Evolutionary conservation across 345 rosid genomes (phyloP), one percentile per base, ranked within the genome.

Genomic region (Populus euphratica): DNA sequence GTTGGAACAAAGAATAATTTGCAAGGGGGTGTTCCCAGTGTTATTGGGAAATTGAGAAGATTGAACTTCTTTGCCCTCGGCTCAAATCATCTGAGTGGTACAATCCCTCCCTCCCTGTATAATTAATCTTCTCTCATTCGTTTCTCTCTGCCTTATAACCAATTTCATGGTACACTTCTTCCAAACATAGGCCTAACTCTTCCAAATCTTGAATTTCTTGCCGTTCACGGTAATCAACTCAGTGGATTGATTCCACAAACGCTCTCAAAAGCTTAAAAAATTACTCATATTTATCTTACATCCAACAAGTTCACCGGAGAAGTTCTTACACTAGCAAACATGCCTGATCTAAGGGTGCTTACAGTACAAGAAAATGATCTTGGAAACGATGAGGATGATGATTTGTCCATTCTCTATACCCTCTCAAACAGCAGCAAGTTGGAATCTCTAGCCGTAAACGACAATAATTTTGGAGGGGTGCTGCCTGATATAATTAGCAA

Each of bases 41-140:
- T 79, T 39, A 47, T 85, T 59, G 86, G 86, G 39, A 25, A 47
- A n/a, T 8, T 81, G 82, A 70, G 70, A 47, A 79, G 38, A n/a
- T 77, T 85, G 14, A 41, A 0, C 5, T 17, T 11, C 47, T 36
- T 72, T 44, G 1, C 36, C 33, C 38, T 80, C 1, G 75, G 61
- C 0, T 54, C 27, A 38, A 70, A 65, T 49, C 6, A 66, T 0
- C 61, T 82, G 18, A n/a, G n/a, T n/a, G 81, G 83, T 4, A 70
- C 1, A 2, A 16, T 84, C 50, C 82, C 89, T 67, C 61, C 39
- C 23, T 50, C 85, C 1, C 5, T 84, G 8, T 69, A 13, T 27
- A 81, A 80, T 12, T 2, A 79, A 33, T 84, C 81, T 1, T 64
- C 76, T 1, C 6, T 82, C 1, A 1, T 1, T 2, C 0, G 0